Conservation (phyloP, 768 basidiomycete genomes). For the Suillus brevipes region DNA sequence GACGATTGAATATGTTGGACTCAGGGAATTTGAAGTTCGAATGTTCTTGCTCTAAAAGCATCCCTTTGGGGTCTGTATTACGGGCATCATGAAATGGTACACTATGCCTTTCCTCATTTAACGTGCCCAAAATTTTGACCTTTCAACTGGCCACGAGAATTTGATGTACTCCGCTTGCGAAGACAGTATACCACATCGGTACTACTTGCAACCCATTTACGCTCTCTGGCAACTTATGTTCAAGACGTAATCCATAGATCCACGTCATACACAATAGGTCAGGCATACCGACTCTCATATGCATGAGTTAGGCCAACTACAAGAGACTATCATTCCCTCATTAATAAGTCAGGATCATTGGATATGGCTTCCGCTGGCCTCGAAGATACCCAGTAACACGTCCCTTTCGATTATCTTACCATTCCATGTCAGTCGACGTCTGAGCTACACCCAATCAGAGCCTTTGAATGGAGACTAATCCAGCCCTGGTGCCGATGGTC, state of each 20-base stretch:
- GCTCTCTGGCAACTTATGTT: neutral
- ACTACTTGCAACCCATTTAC: neutral
- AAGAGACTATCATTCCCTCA: constrained; percentile 5
- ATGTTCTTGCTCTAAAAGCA: neutral
- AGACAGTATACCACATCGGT: neutral
- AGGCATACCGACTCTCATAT: neutral
- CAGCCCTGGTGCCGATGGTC: constrained; percentile 27
- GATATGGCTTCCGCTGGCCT: neutral
- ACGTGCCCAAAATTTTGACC: neutral
- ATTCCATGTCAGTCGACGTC: constrained; percentile 13
- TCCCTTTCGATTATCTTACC: constrained; percentile 17
- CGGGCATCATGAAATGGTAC: neutral
- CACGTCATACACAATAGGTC: neutral
- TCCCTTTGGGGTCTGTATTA: neutral
- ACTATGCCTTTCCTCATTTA: neutral
- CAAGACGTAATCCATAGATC: neutral
- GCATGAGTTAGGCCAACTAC: neutral
- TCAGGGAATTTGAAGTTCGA: neutral
- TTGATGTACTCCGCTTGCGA: neutral
- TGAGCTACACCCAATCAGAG: constrained; percentile 13
- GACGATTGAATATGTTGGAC: constrained; percentile 28
- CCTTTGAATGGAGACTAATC: constrained; percentile 18
- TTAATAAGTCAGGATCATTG: constrained; percentile 2
- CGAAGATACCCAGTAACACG: constrained; percentile 5
- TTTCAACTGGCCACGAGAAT: neutral